These are phyloP conservation scores for Saitozyma podzolica DNA, from an alignment of 768 basidiomycete genomes.

Conservation along the genomic window DNA sequence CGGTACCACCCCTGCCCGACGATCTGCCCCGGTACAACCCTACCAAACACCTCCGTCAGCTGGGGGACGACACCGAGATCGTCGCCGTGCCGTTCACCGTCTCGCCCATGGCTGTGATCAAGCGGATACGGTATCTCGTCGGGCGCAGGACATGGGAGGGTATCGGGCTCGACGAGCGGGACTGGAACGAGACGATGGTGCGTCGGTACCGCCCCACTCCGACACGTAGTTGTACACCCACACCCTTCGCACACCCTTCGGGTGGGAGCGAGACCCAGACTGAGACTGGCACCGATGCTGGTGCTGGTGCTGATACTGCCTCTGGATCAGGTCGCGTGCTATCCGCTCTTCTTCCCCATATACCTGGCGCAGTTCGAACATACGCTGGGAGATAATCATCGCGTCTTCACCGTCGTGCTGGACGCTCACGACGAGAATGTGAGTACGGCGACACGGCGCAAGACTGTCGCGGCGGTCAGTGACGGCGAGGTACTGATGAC, in stretches of 20 bases:
- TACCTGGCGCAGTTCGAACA: constrained; percentile 46
- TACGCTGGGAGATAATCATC: constrained; percentile 20
- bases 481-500: constrained; percentile 5
- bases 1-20: constrained; percentile 37
- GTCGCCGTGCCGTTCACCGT: constrained; percentile 45
- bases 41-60: constrained; percentile 33
- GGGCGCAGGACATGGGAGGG: constrained; percentile 34
- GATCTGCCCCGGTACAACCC: constrained; percentile 37
- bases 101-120: constrained; percentile 35
- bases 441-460: neutral
- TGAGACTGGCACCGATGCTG: neutral
- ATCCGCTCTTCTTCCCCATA: constrained; percentile 48
- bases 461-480: neutral
- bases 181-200: constrained; percentile 40
- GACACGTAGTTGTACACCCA: neutral
- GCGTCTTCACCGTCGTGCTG: constrained; percentile 38
- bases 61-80: constrained; percentile 37
- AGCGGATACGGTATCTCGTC: constrained; percentile 23
- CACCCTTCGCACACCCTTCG: neutral
- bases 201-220: constrained; percentile 4
- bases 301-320: neutral
- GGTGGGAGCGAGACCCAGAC: neutral
- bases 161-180: constrained; percentile 28
- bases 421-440: constrained; percentile 44
- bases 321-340: constrained; percentile 30